Base-by-base conservation (phyloP, 805 yeast genomes). In the Candida orba region DNA sequence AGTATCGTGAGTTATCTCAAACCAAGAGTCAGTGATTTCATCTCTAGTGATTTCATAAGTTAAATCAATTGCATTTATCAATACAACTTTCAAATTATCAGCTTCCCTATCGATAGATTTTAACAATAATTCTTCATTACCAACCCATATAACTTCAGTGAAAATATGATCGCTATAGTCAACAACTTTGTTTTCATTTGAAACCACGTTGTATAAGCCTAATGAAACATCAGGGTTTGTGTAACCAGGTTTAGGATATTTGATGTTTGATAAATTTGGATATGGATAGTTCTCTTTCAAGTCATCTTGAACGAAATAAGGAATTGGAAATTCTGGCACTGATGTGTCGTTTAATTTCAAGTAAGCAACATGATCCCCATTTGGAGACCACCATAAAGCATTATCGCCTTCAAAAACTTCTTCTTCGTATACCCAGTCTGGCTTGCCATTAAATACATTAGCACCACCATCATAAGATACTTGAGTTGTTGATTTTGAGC, bases 391-490 rank as follows among this genome's bases (percentile, higher is more conserved):
- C 95, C 95, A 88, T 39, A 87, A 52, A 1, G 90, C 86, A 20
- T 72, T 64, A 52, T 81, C 88, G 22, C 76, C 73, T 31, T 76
- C 78, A 42, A 84, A 72, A 1, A 88, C 93, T 62, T 88, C 96
- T 52, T 88, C 96, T 57, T 89, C 96, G 53, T 88, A 88, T 8
- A 87, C 95, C 96, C 96, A 88, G 58, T 88, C 96, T 0, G 96
- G 95, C 48, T 81, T 81, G 3, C 96, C 96, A 58, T 89, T 84
- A 64, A 88, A 87, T 8, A 86, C 68, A 49, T 77, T 72, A 2
- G 68, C 72, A 30, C 80, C 79, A 14, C 95, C 95, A 55, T 84
- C 93, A 34, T 48, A 47, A 0, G 96, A 84, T 49, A 78, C 81
- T 6, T 54, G 64, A 0, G 66, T 53, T 1, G 65, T 50, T 17